Evolutionary conservation across 805 yeast genomes (phyloP).

Genomic region (Barnettozyma sp.): DNA sequence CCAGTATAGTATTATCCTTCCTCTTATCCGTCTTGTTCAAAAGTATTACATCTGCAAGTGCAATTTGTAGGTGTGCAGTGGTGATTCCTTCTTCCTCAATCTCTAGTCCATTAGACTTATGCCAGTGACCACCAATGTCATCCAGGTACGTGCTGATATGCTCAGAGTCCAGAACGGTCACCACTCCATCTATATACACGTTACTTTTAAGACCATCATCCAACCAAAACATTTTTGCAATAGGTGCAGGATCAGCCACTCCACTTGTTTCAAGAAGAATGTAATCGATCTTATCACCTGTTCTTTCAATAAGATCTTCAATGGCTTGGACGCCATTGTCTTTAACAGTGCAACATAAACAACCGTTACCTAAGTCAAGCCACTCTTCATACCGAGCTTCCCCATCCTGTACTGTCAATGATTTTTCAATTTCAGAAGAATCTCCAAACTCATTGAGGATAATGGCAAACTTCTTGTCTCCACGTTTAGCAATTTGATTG

Average conservation of each 20-base stretch:
- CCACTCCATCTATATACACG: conserved; percentile 85
- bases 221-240: conserved; percentile 95
- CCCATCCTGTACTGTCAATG: conserved; percentile 59
- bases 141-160: conserved; percentile 60
- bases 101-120: conserved; percentile 36
- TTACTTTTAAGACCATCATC: conserved; percentile 82
- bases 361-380: conserved; percentile 95
- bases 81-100: conserved; percentile 45
- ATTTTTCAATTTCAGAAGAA: conserved; percentile 81
- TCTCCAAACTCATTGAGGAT: conserved; percentile 91
- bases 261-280: conserved; percentile 94
- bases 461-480: conserved; percentile 77
- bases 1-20: conserved; percentile 29
- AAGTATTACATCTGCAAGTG: conserved; percentile 78
- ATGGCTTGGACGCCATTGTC: conserved; percentile 94
- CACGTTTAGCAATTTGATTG: conserved; percentile 61
- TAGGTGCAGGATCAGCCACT: conserved; percentile 95
- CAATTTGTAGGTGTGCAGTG: conserved; percentile 85
- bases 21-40: conserved; percentile 71
- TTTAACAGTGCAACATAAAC: conserved; percentile 92
- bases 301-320: conserved; percentile 70
- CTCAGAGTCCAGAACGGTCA: conserved; percentile 76
- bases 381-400: conserved; percentile 72
- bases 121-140: conserved; percentile 72
- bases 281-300: conserved; percentile 74